Conservation (phyloP, 176 grass and related monocot species). For the Triticum aestivum region DNA sequence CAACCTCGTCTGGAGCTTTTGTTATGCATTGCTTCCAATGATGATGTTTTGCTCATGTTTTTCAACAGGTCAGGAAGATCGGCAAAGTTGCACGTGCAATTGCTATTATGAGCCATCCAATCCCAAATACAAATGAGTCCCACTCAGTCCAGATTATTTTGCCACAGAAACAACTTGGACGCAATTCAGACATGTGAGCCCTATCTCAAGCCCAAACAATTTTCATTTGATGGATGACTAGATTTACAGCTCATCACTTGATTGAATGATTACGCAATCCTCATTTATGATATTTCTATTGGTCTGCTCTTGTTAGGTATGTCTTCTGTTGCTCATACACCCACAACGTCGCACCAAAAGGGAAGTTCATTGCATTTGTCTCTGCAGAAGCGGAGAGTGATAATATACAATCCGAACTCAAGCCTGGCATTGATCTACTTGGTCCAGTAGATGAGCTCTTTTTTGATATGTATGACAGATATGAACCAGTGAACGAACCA, state of each 20-base stretch:
- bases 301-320: constrained; percentile 61
- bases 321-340: constrained; percentile 92
- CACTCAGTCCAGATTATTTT: constrained; percentile 93
- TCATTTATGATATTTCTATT: constrained; percentile 32
- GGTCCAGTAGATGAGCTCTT: constrained; percentile 81
- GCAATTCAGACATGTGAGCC: constrained; percentile 89
- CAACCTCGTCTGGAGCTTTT: background rate
- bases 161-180: constrained; percentile 92
- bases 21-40: background rate
- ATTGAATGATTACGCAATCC: constrained; percentile 8
- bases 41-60: constrained; percentile 23
- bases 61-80: constrained; percentile 73
- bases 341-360: constrained; percentile 89
- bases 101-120: constrained; percentile 95
- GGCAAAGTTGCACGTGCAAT: constrained; percentile 85
- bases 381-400: constrained; percentile 80
- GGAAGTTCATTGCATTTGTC: constrained; percentile 96
- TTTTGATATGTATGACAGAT: constrained; percentile 91
- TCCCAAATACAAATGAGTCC: constrained; percentile 71
- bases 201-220: constrained; percentile 12
- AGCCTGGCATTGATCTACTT: constrained; percentile 85
- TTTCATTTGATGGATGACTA: background rate
- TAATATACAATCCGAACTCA: constrained; percentile 60
- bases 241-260: constrained; percentile 3
- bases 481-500: constrained; percentile 80